phyloP scores from a whole-genome alignment of 257 asterid genomes.

The Prunella vulgaris region DNA sequence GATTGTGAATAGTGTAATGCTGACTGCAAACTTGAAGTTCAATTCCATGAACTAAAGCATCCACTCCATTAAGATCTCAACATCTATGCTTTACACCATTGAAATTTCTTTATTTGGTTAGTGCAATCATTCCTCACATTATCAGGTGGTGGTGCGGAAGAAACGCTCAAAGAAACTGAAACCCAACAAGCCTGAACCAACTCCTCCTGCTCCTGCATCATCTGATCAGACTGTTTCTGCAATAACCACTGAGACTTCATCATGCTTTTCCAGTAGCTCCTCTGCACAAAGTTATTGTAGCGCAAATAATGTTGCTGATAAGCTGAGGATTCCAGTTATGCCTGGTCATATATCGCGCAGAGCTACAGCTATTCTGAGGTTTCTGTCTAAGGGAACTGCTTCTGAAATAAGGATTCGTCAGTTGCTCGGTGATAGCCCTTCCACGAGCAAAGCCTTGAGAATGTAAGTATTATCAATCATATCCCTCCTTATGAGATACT shows the following conservation, averaged over 20 bases:
- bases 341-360: conserved; percentile 55
- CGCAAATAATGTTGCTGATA: conserved; percentile 18
- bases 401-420: conserved; percentile 87
- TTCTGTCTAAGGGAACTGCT: conserved; percentile 59
- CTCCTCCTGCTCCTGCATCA: conserved; percentile 35
- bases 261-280: conserved; percentile 48
- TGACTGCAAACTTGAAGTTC: neutral
- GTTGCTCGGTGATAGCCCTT: conserved; percentile 91
- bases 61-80: conserved; percentile 1
- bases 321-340: conserved; percentile 34
- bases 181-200: conserved; percentile 27
- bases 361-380: conserved; percentile 64
- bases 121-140: no score
- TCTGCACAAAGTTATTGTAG: conserved; percentile 32
- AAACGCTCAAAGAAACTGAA: conserved; percentile 56
- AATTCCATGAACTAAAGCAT: neutral
- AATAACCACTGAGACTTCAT: conserved; percentile 40
- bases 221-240: conserved; percentile 44
- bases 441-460: conserved; percentile 98
- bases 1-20: no score
- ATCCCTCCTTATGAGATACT: conserved; percentile 7
- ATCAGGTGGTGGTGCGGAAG: conserved; percentile 69
- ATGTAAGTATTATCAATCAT: conserved; percentile 39
- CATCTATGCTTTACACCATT: neutral
- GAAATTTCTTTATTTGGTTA: no score